Percentiles rank a stretch among this genome's conserved stretches.
These are phyloP conservation scores for Climacium dendroides DNA, from an alignment of 225 moss, liverwort and hornwort genomes.

Conservation along the genomic window DNA sequence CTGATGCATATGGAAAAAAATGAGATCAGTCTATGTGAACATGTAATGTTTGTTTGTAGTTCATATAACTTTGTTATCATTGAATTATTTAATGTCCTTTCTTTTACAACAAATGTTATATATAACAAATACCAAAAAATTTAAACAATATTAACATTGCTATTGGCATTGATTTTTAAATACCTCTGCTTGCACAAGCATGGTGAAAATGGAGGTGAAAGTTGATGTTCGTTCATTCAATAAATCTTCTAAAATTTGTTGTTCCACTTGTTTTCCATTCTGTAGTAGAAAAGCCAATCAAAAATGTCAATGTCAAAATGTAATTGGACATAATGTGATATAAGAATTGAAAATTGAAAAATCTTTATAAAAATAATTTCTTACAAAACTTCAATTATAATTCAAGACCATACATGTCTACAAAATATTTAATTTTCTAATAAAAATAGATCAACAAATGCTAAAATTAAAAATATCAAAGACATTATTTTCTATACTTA, in stretches of 20 bases:
- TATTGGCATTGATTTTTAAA: background rate
- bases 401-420: too few species aligned
- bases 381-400: too few species aligned
- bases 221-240: constrained; percentile 44
- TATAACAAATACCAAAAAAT: background rate
- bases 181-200: constrained; percentile 82
- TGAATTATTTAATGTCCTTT: too few species aligned
- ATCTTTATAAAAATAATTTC: accelerated
- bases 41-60: too few species aligned
- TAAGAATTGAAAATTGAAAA: background rate
- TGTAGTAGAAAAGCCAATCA: background rate
- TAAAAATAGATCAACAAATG: accelerated
- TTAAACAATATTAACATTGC: background rate
- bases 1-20: constrained; percentile 1
- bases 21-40: background rate
- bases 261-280: constrained; percentile 54
- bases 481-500: too few species aligned
- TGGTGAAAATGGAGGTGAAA: constrained; percentile 45
- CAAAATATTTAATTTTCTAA: background rate
- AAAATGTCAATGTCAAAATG: background rate
- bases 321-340: background rate
- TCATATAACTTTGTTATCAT: background rate
- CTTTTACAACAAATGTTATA: accelerated
- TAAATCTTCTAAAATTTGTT: constrained; percentile 44
- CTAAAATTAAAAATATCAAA: too few species aligned